Percentiles rank a stretch among this genome's conserved stretches.
phyloP scores from a whole-genome alignment of 371 early-diverging fungal genomes.

The Basidiobolus meristosporus region DNA sequence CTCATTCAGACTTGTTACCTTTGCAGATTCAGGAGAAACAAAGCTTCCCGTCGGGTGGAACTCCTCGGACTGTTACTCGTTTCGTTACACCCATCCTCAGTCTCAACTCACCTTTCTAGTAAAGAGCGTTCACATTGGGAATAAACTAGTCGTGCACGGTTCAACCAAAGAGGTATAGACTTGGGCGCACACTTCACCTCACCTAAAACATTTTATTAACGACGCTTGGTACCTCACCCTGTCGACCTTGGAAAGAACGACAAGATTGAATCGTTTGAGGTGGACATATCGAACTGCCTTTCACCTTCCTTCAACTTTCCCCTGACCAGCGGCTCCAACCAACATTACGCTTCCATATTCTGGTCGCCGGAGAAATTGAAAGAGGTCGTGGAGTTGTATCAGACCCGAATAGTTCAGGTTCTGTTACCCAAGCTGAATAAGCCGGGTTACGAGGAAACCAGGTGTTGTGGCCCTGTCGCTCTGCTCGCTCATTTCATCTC shows the following conservation, averaged over 20 bases:
- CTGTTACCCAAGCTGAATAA: constrained; percentile 45
- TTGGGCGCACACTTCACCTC: neutral
- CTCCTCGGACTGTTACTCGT: constrained; percentile 19
- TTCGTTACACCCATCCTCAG: constrained; percentile 47
- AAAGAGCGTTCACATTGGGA: constrained; percentile 38
- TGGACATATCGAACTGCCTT: constrained; percentile 24
- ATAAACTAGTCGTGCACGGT: constrained; percentile 41
- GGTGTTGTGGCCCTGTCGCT: neutral
- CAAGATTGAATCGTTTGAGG: constrained; percentile 32
- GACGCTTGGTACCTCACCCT: neutral
- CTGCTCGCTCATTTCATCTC: neutral
- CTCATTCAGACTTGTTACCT: too few species aligned
- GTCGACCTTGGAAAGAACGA: constrained; percentile 16
- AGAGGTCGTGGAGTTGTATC: constrained; percentile 31
- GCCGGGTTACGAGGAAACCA: constrained; percentile 25
- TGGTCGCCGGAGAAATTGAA: constrained; percentile 32
- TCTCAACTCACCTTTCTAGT: constrained; percentile 47
- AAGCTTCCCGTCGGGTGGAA: constrained; percentile 5
- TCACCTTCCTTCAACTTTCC: constrained; percentile 29
- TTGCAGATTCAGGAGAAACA: neutral
- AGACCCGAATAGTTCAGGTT: constrained; percentile 36
- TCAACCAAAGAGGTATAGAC: constrained; percentile 31
- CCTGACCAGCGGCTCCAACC: constrained; percentile 11
- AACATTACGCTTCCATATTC: constrained; percentile 30
- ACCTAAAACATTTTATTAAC: neutral